A percentile compares a stretch with the other conserved stretches of the same genome.
Conservation (phyloP, 305 asterid species). For the Solanum hybrid region DNA sequence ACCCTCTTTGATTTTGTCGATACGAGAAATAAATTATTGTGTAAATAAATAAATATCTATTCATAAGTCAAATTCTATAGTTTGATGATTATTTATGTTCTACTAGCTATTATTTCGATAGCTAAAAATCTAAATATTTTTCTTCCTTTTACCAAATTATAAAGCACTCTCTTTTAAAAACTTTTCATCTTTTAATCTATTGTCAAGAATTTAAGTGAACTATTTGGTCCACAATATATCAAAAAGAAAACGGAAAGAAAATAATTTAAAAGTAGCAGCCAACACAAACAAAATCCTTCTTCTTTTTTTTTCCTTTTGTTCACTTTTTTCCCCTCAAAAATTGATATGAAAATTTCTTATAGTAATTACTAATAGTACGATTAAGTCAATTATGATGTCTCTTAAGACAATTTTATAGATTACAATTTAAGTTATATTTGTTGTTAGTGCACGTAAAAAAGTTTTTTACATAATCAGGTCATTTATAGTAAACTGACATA, state of each 20-base stretch:
- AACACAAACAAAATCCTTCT: neutral
- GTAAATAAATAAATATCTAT: neutral
- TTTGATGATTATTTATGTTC: neutral
- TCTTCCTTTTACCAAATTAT: neutral
- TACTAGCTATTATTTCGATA: neutral
- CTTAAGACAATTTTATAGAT: conserved; percentile 3
- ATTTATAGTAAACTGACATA: neutral
- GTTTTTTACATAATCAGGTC: neutral
- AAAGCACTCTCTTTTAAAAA: neutral
- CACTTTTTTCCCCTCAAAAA: neutral
- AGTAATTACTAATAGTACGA: conserved; percentile 7
- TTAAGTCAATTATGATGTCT: conserved; percentile 10
- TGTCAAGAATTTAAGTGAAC: neutral
- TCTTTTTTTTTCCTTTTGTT: neutral
- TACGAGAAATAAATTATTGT: neutral
- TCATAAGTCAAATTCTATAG: neutral
- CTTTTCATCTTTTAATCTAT: neutral
- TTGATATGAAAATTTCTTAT: neutral
- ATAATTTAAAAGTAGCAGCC: conserved; percentile 6
- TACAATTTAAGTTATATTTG: neutral
- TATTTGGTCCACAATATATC: conserved; percentile 4
- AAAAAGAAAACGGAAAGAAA: neutral
- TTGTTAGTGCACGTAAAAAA: neutral
- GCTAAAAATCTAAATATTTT: neutral
- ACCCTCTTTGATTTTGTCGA: neutral